Evolutionary conservation across 2,329 filamentous ascomycete species (phyloP), one percentile per base, ranked within the genome.

Genomic region (Ophiognomonia clavigignenti-juglandacearum): DNA sequence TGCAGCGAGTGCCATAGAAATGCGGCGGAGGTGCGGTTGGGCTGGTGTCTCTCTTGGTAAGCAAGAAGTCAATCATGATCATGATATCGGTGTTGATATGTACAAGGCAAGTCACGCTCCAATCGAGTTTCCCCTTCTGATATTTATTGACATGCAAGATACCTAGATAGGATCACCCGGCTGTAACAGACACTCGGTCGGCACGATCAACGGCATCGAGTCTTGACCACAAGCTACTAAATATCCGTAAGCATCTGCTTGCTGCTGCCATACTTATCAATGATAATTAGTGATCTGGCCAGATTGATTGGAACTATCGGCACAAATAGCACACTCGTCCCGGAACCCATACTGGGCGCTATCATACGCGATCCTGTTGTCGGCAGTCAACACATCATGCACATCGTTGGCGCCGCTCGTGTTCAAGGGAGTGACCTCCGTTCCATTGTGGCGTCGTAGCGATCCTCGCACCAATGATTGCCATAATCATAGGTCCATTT

Each of bases 291-390:
- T 59, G 37, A 72, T 67, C 59, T 71, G 67, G 1, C 68, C 68
- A 37, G 70, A 71, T 0, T 67, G 69, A 56, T 73, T 66, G 54
- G 71, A 72, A 1, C 68, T 70, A 29, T 68, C 50, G 43, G 72
- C 69, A 42, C 66, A 72, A 1, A 64, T 53, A 1, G 64, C 59
- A 10, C 61, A 59, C 58, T 73, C 69, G 35, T 67, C 63, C 29
- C 66, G 59, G 56, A 71, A 72, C 3, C 68, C 69, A 44, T 65
- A 72, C 65, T 66, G 65, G 4, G 68, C 68, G 9, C 58, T 69
- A 6, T 55, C 63, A 34, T 61, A 73, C 52, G 69, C 50, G 29
- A 73, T 71, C 5, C 61, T 59, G 7, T 67, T 66, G 56, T 72
- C 68, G 1, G 60, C 56, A 0, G 63, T 61, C 68, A 69, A 72